Evolutionary conservation across 192 early-diverging fungal genomes (phyloP), one percentile per base, ranked within the genome.

Genomic region (Diversispora eburnea): DNA sequence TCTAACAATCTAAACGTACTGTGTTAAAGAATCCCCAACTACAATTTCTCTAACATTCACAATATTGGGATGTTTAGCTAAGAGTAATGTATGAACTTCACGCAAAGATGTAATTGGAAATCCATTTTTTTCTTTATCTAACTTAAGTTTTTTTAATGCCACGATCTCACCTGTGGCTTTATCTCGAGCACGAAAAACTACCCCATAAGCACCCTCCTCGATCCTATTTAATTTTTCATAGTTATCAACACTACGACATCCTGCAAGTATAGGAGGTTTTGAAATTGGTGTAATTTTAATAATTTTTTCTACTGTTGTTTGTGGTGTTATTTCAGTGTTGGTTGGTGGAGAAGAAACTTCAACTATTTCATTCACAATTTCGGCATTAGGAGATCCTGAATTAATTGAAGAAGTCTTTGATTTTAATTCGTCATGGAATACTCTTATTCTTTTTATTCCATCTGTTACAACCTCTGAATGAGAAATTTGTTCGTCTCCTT

Each of bases 161-260:
- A 82, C 82, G 51, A 84, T 79, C 76, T 95, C 93, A 17, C 92
- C 90, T 4, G 95, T 96, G 4, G 80, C 57, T 51, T 87, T 76
- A 78, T 98, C 91, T 15, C 91, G 84, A 0, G 95, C 97, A 0
- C 97, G 86, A 82, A 95, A 99, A 6, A 99, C 97, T 13, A 99
- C 86, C 5, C 97, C 97, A 79, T 98, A 99, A 0, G 95, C 87
- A 20, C 97, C 97, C 74, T 99, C 97, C 67, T 94, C 95, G 67
- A 99, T 98, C 55, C 93, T 88, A 83, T 99, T 98, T 45, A 99
- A 86, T 67, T 92, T 93, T 76, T 97, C 92, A 83, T 95, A 99
- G 65, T 86, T 84, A 67, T 95, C 91, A 0, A 95, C 93, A 65
- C 77, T 83, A 5, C 93, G 87, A 70, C 92, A 94, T 42, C 78